phyloP scores from a whole-genome alignment of 169 alveolate species.

The Cryptosporidium sp. region DNA sequence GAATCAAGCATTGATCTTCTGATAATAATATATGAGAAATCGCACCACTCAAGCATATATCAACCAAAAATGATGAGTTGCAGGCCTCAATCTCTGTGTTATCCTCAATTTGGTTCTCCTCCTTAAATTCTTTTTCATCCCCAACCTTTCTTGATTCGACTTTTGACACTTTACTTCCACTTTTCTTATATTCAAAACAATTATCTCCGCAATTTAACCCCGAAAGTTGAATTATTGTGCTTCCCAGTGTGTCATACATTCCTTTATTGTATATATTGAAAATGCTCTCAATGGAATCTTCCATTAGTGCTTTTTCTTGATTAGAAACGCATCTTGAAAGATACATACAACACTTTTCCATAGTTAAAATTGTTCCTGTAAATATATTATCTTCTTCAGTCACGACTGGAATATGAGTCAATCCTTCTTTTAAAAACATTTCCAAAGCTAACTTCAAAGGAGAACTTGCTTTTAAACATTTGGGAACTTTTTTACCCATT shows the following conservation, averaged over 20 bases:
- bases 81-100: neutral
- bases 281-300: conserved; percentile 20
- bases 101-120: neutral
- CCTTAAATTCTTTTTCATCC: conserved; percentile 11
- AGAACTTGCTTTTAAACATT: conserved; percentile 37
- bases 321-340: conserved; percentile 24
- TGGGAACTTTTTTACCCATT: neutral
- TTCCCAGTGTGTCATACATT: neutral
- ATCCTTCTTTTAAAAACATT: conserved; percentile 34
- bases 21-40: conserved; percentile 52
- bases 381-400: conserved; percentile 5
- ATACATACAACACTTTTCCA: conserved; percentile 59
- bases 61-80: conserved; percentile 15
- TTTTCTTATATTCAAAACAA: conserved; percentile 14
- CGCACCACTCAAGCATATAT: conserved; percentile 67
- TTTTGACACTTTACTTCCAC: neutral
- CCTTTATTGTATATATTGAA: neutral
- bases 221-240: neutral
- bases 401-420: conserved; percentile 61
- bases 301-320: conserved; percentile 53
- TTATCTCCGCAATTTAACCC: conserved; percentile 8
- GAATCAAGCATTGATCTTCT: conserved; percentile 60
- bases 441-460: conserved; percentile 46
- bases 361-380: conserved; percentile 52
- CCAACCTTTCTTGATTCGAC: neutral